Base-by-base conservation (phyloP, 768 basidiomycete genomes). In the Collybia mongolica region DNA sequence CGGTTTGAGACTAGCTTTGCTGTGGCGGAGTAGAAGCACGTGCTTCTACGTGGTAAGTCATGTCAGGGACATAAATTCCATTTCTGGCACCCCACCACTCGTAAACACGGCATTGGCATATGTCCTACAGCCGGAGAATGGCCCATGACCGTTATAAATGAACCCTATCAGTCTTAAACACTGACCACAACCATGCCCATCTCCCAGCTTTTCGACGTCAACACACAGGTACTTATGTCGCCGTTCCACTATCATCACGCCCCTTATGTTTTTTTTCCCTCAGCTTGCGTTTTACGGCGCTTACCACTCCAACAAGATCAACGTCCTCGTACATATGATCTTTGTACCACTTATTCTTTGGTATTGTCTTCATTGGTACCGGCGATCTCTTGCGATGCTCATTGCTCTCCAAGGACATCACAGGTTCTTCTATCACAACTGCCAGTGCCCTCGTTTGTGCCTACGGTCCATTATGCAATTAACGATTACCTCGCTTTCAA, bases 231-330 rank as follows among this genome's bases (percentile, higher is more conserved):
- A 54, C 62, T 9, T 4, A 11, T 45, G 17, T 8, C 20, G 48
- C 22, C 40, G 22, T 36, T 45, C 22, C 35, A 24, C 32, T n/a
- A 12, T 32, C 32, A 39, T 44, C 37, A 46, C 51, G 50, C 54
- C 24, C 59, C 46, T 20, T 42, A 32, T 48, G 49, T 44, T 19
- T 44, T 26, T 26, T 48, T n/a, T n/a, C n/a, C n/a, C 45, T 20
- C 53, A 97, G 93, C 79, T 98, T 62, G 76, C 86, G 20, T 96
- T 96, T 75, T 98, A 98, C 65, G 93, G 92, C 17, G 86, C 93
- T 44, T 97, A 97, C 69, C 94, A 97, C 67, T 75, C 83, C 14
- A 86, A 96, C 65, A 82, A 81, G 22, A 70, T 83, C 54, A 98
- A 98, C 65, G 71, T 98, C 56, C 67, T 79, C 48, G 91, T 98